phyloP scores from a whole-genome alignment of 2,329 filamentous ascomycete genomes.

The Rachicladosporium sp. region DNA sequence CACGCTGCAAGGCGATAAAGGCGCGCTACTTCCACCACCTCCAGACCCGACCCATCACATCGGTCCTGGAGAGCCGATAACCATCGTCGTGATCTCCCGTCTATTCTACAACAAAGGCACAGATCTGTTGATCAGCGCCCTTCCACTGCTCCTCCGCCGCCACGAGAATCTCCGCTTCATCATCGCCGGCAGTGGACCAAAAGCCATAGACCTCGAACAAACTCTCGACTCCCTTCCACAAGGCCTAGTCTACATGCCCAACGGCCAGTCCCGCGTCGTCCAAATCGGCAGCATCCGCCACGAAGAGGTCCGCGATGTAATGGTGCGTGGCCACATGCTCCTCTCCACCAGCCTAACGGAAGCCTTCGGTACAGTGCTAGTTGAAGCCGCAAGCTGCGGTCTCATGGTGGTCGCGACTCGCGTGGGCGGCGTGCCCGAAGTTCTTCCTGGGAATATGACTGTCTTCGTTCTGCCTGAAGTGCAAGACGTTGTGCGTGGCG shows the following conservation, averaged over 20 bases:
- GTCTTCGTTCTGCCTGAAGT: slow-evolving; percentile 95
- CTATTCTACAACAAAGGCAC: slow-evolving; percentile 99
- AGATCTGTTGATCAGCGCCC: slow-evolving; percentile 89
- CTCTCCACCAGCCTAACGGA: slow-evolving; percentile 91
- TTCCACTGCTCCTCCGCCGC: slow-evolving; percentile 77
- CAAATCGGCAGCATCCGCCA: slow-evolving; percentile 86
- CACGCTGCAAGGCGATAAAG: slow-evolving; percentile 12
- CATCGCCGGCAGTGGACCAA: slow-evolving; percentile 89
- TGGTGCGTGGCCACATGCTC: slow-evolving; percentile 94
- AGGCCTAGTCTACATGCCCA: slow-evolving; percentile 27
- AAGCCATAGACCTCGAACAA: slow-evolving; percentile 94
- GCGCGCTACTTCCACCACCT: slow-evolving; percentile 28
- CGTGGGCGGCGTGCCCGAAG: slow-evolving; percentile 92
- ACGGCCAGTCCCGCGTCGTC: slow-evolving; percentile 78
- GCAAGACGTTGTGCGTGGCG: slow-evolving; percentile 82
- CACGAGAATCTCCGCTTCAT: slow-evolving; percentile 94
- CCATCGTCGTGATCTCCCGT: slow-evolving; percentile 91
- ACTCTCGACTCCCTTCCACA: slow-evolving; percentile 60
- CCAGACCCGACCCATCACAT: slow-evolving; percentile 53
- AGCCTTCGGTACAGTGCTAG: slow-evolving; percentile 94
- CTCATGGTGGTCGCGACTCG: slow-evolving; percentile 94
- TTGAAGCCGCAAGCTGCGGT: slow-evolving; percentile 91
- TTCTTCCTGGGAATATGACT: slow-evolving; percentile 92
- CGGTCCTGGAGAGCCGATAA: slow-evolving; percentile 75
- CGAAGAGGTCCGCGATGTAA: slow-evolving; percentile 92